Percentiles rank a stretch among this genome's conserved stretches.
Evolutionary conservation across 169 alveolate species (phyloP).

Genomic region (Plasmodium coatneyi): DNA sequence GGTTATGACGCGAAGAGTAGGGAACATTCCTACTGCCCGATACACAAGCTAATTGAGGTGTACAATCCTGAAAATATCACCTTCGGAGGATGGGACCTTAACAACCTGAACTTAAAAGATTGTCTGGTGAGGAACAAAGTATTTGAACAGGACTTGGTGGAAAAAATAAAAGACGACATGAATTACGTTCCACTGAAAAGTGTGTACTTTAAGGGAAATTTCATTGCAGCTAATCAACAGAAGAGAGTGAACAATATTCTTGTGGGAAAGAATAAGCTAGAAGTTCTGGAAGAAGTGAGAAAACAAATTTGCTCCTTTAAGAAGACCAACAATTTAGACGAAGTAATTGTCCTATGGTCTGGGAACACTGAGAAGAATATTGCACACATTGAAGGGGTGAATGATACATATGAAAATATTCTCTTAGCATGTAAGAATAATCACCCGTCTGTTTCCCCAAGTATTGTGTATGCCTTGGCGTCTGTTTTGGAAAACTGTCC

Average conservation of each 20-base stretch:
- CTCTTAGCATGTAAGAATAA: constrained; percentile 81
- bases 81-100: constrained; percentile 93
- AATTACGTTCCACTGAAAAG: constrained; percentile 87
- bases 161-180: constrained; percentile 81
- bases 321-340: constrained; percentile 83
- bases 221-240: constrained; percentile 91
- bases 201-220: constrained; percentile 86
- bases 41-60: constrained; percentile 88
- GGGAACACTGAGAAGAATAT: constrained; percentile 93
- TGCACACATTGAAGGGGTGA: constrained; percentile 82
- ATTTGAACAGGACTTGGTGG: constrained; percentile 86
- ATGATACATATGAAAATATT: constrained; percentile 87
- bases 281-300: constrained; percentile 86
- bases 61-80: constrained; percentile 90
- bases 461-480: constrained; percentile 91
- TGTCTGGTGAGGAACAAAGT: constrained; percentile 91
- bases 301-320: constrained; percentile 88
- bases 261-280: constrained; percentile 83
- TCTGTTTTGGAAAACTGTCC: constrained; percentile 87
- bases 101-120: constrained; percentile 85
- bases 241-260: constrained; percentile 90
- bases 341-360: constrained; percentile 92
- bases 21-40: constrained; percentile 86
- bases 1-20: constrained; percentile 81
- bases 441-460: constrained; percentile 88